phyloP scores from a whole-genome alignment of 805 yeast species.

The Debaryomyces maramus region DNA sequence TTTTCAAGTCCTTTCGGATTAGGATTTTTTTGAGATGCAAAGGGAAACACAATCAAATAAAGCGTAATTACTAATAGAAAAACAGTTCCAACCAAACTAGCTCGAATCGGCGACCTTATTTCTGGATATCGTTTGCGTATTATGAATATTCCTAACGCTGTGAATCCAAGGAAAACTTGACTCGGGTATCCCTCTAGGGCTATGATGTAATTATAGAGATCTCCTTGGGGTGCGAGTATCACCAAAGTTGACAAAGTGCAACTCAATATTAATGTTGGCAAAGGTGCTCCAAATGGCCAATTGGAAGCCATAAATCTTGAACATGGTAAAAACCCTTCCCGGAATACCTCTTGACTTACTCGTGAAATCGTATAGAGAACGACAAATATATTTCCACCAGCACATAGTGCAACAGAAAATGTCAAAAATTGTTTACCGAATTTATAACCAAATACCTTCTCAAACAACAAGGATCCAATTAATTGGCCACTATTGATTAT shows the following conservation, averaged over 20 bases:
- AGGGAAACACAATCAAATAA: slow-evolving; percentile 53
- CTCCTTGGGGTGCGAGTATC: slow-evolving; percentile 47
- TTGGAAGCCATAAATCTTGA: slow-evolving; percentile 53
- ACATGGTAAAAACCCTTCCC: slow-evolving; percentile 63
- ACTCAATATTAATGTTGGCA: slow-evolving; percentile 50
- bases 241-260: slow-evolving; percentile 40
- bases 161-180: slow-evolving; percentile 50
- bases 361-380: slow-evolving; percentile 59
- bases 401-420: slow-evolving; percentile 56
- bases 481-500: slow-evolving; percentile 55
- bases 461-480: slow-evolving; percentile 58
- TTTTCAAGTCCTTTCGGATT: slow-evolving; percentile 42
- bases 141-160: slow-evolving; percentile 58
- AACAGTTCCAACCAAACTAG: slow-evolving; percentile 48
- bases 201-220: slow-evolving; percentile 52
- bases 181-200: slow-evolving; percentile 53
- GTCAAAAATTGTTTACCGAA: slow-evolving; percentile 57
- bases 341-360: slow-evolving; percentile 62
- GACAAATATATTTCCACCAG: slow-evolving; percentile 64
- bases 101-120: slow-evolving; percentile 50
- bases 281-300: slow-evolving; percentile 56
- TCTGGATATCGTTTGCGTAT: slow-evolving; percentile 51
- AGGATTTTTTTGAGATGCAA: slow-evolving; percentile 33
- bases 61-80: slow-evolving; percentile 46
- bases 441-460: slow-evolving; percentile 52